These are phyloP conservation scores for Sphaerulina populicola DNA, from an alignment of 2,329 filamentous ascomycete genomes.

Conservation along the genomic window DNA sequence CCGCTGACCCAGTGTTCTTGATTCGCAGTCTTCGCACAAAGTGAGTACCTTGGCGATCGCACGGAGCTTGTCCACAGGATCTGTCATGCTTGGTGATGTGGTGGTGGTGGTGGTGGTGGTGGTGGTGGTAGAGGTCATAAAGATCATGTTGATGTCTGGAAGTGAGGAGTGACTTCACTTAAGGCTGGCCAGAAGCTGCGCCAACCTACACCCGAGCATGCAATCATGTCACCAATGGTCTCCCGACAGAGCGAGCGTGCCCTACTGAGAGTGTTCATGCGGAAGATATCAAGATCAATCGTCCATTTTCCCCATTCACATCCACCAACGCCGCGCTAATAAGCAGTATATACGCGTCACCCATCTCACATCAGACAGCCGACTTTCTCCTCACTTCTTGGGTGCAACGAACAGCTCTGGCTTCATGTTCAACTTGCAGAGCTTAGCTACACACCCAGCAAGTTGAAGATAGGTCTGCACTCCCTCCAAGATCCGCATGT, in stretches of 20 bases:
- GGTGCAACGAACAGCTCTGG: constrained; percentile 62
- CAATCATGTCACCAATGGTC: too few relatives aligned
- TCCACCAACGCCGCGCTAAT: constrained; percentile 28
- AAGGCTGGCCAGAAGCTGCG: background rate
- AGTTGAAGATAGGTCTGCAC: constrained; percentile 92
- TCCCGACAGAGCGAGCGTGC: too few relatives aligned
- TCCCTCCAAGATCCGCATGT: constrained; percentile 98
- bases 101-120: background rate
- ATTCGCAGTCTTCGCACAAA: constrained; percentile 6
- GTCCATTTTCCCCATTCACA: background rate
- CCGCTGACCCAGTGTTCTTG: constrained; percentile 1
- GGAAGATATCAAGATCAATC: background rate
- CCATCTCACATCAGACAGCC: background rate
- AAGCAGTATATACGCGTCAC: background rate
- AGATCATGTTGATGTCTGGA: background rate
- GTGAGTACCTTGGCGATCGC: background rate
- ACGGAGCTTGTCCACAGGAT: constrained; percentile 1
- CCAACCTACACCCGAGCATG: too few relatives aligned
- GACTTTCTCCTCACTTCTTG: constrained; percentile 12
- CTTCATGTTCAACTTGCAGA: constrained; percentile 96
- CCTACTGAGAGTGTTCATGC: too few relatives aligned
- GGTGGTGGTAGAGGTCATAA: background rate
- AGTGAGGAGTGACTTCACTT: background rate
- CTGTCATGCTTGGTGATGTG: background rate
- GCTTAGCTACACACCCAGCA: constrained; percentile 79